Base-by-base conservation (phyloP, 2,329 filamentous ascomycete genomes). In the Aureobasidium zeae region DNA sequence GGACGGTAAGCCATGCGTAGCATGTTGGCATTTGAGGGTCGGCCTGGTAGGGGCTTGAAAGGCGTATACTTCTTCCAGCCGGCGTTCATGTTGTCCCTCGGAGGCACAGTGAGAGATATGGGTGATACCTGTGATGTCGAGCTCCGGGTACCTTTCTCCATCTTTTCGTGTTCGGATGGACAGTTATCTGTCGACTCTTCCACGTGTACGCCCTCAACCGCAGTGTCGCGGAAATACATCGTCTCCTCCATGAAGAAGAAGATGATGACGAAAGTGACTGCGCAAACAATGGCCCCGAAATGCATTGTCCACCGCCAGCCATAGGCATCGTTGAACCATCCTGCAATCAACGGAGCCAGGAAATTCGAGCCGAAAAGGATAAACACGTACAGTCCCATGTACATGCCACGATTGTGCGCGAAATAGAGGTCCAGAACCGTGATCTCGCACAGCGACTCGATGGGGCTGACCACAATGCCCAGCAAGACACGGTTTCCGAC, bases 281-380 rank as follows among this genome's bases (percentile, higher is more conserved):
- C 34, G 21, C 15, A 12, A 21, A 44, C 12, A 16, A 44, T 32
- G 21, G 35, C 25, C 9, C 24, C 32, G 4, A 41, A 30, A n/a
- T 41, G n/a, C 36, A 41, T 41, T 9, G 36, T 41, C 60, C 60
- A 62, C 32, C 56, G 44, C 59, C 59, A 63, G 9, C 59, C 58
- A 45, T 59, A 54, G 2, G 54, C 50, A 33, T 63, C 60, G 6
- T 56, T 53, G 30, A 63, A 62, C 43, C 62, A 64, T 2, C 61
- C 61, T 19, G 51, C 53, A 13, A 63, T 59, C 17, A 64, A 53
- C 1, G 60, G 61, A 5, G 60, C 60, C 21, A 64, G 58, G 39
- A 59, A 63, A 31, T 61, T 63, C 42, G 57, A 59, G 1, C 58
- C 60, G 9, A 58, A 54, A 0, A 63, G 49, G 1, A 59, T 48